Conservation (phyloP, 345 rosid genomes). For the Hibiscus tridactylites region DNA sequence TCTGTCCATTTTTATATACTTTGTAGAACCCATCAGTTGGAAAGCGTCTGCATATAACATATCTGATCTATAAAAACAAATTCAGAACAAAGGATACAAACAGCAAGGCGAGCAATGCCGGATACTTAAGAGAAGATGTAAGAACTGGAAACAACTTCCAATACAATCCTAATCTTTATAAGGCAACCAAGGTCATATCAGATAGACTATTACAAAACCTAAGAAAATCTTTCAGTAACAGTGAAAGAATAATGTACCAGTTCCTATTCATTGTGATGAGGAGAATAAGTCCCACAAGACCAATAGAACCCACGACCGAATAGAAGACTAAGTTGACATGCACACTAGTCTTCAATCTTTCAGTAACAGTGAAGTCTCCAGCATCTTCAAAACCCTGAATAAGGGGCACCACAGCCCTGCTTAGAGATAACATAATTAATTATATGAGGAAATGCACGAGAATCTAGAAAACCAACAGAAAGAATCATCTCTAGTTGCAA, state of each 20-base stretch:
- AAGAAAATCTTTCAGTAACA: no score
- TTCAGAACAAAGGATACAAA: background rate
- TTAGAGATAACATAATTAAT: constrained; percentile 45
- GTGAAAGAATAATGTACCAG: constrained; percentile 37
- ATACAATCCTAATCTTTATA: background rate
- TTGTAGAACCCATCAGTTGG: background rate
- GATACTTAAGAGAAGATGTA: background rate
- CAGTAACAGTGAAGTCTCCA: constrained; percentile 84
- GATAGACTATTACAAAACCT: background rate
- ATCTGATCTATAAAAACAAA: background rate
- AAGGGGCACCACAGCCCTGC: constrained; percentile 99
- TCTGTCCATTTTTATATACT: background rate
- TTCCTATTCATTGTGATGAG: constrained; percentile 61
- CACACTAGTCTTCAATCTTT: constrained; percentile 84
- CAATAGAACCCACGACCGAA: constrained; percentile 77
- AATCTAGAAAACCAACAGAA: constrained; percentile 16
- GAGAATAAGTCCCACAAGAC: constrained; percentile 85
- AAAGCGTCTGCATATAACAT: background rate
- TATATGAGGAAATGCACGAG: constrained; percentile 32
- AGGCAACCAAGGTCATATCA: constrained; percentile 9
- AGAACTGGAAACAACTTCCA: constrained; percentile 10
- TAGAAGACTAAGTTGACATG: constrained; percentile 91
- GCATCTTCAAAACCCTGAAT: constrained; percentile 99
- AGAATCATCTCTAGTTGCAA: constrained; percentile 3
- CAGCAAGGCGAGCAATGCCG: background rate